Evolutionary conservation across 2,329 filamentous ascomycete species (phyloP), one percentile per base, ranked within the genome.

Genomic region (Stagonosporopsis tanaceti): DNA sequence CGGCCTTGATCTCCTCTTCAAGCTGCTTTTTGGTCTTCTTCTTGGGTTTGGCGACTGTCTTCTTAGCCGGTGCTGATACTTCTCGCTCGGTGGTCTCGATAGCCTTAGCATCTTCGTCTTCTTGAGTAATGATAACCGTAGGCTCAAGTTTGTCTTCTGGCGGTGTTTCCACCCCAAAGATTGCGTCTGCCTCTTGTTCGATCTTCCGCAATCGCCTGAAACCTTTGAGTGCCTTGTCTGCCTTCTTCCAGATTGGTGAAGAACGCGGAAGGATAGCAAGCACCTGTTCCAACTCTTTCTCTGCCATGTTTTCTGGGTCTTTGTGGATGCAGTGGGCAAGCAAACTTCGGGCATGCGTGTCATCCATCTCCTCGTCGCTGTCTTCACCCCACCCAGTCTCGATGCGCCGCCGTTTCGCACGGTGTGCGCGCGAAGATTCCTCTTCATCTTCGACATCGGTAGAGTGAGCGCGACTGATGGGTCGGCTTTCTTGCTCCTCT

Each of bases 401-500:
- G 7, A 79, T 68, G 56, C 80, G 81, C 53, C 79, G 75, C 39
- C 80, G 76, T 66, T 82, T 82, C 24, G 73, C 70, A 58, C 77
- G 78, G 12, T 77, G 77, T 30, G 77, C 78, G 42, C 77, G 73
- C 17, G 77, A 74, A 17, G 78, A 80, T 39, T 82, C 80, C 39
- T 82, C 78, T 20, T 66, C 66, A 47, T 85, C 83, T 41, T 81
- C 85, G 2, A 81, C 78, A 30, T 82, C 83, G 15, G 70, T 73
- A 2, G 74, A 76, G 34, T 82, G 86, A 72, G 84, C 82, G 39
- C 90, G 91, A 75, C 91, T 97, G 41, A 88, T 87, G 46, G 90
- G 90, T 39, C 90, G 86, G 62, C 91, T 96, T 59, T 95, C 93
- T 32, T 88, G 87, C 63, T 95, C 93, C 72, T 96, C 93, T 0